Percentiles rank a stretch among this genome's conserved stretches.
These are phyloP conservation scores for Persicaria maculosa DNA, from an alignment of 148 eudicot genomes.

Conservation along the genomic window DNA sequence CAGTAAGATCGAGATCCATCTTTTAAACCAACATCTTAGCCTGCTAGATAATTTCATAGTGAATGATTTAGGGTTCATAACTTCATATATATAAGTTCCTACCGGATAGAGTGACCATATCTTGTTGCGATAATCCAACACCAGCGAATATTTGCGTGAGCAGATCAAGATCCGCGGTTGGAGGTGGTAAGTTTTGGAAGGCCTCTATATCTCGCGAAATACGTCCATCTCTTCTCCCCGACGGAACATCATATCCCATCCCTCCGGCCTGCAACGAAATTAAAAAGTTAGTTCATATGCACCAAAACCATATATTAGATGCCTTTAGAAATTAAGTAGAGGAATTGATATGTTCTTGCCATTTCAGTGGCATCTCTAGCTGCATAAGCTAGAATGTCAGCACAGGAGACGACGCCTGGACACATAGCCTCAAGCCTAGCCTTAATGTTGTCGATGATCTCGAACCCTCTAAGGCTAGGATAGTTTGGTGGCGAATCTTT, in stretches of 20 bases:
- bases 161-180: constrained; percentile 31
- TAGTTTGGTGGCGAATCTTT: constrained; percentile 70
- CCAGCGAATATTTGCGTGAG: constrained; percentile 55
- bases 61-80: too few species aligned
- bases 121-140: constrained; percentile 70
- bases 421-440: constrained; percentile 55
- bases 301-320: too few species aligned
- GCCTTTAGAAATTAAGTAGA: not conserved
- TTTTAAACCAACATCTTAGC: too few species aligned
- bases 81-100: not conserved
- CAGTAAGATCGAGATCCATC: too few species aligned
- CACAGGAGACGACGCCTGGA: constrained; percentile 57
- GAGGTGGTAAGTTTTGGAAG: constrained; percentile 39
- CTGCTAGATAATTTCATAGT: too few species aligned
- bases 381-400: constrained; percentile 84
- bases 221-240: constrained; percentile 74
- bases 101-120: constrained; percentile 67
- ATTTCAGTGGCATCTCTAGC: constrained; percentile 73
- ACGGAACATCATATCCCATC: constrained; percentile 66
- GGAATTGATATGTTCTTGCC: constrained; percentile 24
- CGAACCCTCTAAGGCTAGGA: constrained; percentile 75
- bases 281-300: not conserved
- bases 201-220: constrained; percentile 49
- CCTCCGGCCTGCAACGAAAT: constrained; percentile 50
- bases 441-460: constrained; percentile 76